Conservation (phyloP, 768 basidiomycete genomes). For the Suillus discolor region DNA sequence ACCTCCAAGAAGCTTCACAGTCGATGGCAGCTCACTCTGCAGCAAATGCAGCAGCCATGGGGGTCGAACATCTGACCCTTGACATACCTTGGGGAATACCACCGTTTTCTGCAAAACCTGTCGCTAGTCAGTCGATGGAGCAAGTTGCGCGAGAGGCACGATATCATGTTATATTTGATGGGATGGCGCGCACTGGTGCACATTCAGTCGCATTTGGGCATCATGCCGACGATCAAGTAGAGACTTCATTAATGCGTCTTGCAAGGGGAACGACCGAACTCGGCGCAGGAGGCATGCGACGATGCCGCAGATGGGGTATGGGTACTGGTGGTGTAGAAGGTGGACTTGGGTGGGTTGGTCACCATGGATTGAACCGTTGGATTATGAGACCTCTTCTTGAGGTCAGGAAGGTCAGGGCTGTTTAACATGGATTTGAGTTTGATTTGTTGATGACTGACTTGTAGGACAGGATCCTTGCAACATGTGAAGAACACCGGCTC, state of each 20-base stretch:
- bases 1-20: constrained; percentile 59
- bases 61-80: constrained; percentile 47
- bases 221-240: constrained; percentile 83
- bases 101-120: constrained; percentile 54
- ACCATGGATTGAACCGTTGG: constrained; percentile 66
- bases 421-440: neutral
- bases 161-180: constrained; percentile 51
- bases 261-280: constrained; percentile 55
- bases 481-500: constrained; percentile 64
- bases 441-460: constrained; percentile 8
- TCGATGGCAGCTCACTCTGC: constrained; percentile 57
- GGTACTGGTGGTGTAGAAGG: constrained; percentile 40
- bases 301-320: constrained; percentile 79
- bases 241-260: constrained; percentile 75
- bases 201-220: constrained; percentile 66
- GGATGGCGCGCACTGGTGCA: constrained; percentile 41
- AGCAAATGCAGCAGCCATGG: constrained; percentile 41
- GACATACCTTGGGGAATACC: constrained; percentile 59
- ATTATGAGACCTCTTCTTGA: constrained; percentile 70
- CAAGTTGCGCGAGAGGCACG: constrained; percentile 59
- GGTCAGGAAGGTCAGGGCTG: constrained; percentile 61
- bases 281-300: constrained; percentile 71
- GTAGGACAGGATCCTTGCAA: constrained; percentile 82
- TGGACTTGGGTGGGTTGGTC: constrained; percentile 45
- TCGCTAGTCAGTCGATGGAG: constrained; percentile 48